Evolutionary conservation across 306 rosid genomes (phyloP), one percentile per base, ranked within the genome.

Genomic region (Heteromeles arbutifolia): DNA sequence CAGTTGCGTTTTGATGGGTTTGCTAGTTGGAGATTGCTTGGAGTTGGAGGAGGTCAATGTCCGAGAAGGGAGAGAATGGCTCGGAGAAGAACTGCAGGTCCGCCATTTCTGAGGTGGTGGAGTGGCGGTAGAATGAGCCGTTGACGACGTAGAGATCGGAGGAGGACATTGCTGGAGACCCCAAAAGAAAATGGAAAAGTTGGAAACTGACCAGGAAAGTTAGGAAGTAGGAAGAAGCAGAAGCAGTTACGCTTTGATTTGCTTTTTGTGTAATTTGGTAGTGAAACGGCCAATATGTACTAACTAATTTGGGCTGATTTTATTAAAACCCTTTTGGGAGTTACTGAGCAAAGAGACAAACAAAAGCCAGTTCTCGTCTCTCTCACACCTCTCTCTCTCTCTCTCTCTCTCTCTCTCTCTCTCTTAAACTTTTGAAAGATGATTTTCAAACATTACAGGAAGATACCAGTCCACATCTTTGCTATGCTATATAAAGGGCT

Each of bases 101-200:
- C 26, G 82, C 54, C 67, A 77, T 56, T 53, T 86, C 84, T 18
- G 87, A 43, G 78, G 57, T 80, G 61, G 90, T 84, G 19, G 69
- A 65, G 77, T 83, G 85, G 32, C 59, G 62, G 81, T 50, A 74
- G 67, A 83, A 78, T 77, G 87, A 75, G 19, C 43, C 78, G 59
- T 90, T 89, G 29, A 81, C 84, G 25, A 70, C 62, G 62, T 79
- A 90, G 71, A 88, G 79, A 85, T 91, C 86, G 58, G 96, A 83
- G 79, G 95, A 85, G 79, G 97, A 87, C 93, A 88, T 89, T 83
- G 88, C 87, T 83, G 88, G 74, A 81, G 74, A 25, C 8, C 22
- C 69, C 50, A 48, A 44, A 71, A 52, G 48, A 57, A 62, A 65
- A 9, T 57, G 62, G 25, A 26, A 17, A n/a, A 54, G 61, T 7